Evolutionary conservation across 1,284 basidiomycete species (phyloP).

Genomic region (Peniophora sp.): DNA sequence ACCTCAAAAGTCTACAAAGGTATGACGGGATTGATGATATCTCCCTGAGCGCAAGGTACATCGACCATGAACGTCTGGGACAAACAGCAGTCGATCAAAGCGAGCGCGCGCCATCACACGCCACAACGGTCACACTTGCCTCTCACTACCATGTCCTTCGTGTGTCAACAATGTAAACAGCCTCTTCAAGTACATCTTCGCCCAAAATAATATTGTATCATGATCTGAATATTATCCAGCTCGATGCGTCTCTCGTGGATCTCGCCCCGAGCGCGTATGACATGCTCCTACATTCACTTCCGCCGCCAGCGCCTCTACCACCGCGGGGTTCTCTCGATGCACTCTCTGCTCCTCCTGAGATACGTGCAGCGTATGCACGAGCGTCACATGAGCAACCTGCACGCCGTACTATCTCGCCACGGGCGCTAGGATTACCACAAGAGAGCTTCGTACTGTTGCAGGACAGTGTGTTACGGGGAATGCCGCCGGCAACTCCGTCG

Average conservation of each 20-base stretch:
- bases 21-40: no score
- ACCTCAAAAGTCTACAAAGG: no score
- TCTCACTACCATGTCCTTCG: constrained; percentile 39
- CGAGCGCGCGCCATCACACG: no score
- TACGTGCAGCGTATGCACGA: constrained; percentile 55
- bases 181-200: constrained; percentile 57
- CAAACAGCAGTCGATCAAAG: no score
- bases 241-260: constrained; percentile 80
- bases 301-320: constrained; percentile 36
- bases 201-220: neutral
- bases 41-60: no score
- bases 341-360: constrained; percentile 47
- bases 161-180: constrained; percentile 85
- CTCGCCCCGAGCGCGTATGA: constrained; percentile 82
- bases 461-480: constrained; percentile 66
- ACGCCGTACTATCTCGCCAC: constrained; percentile 32
- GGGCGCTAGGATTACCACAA: constrained; percentile 44
- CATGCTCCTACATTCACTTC: constrained; percentile 70
- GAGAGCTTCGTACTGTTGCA: constrained; percentile 89
- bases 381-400: constrained; percentile 28
- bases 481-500: constrained; percentile 40
- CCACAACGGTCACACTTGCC: no score
- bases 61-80: no score
- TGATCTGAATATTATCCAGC: constrained; percentile 29
- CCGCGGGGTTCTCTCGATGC: constrained; percentile 47